Evolutionary conservation across 495 filamentous ascomycete genomes (phyloP).

Genomic region (Lasiosphaeria miniovina): DNA sequence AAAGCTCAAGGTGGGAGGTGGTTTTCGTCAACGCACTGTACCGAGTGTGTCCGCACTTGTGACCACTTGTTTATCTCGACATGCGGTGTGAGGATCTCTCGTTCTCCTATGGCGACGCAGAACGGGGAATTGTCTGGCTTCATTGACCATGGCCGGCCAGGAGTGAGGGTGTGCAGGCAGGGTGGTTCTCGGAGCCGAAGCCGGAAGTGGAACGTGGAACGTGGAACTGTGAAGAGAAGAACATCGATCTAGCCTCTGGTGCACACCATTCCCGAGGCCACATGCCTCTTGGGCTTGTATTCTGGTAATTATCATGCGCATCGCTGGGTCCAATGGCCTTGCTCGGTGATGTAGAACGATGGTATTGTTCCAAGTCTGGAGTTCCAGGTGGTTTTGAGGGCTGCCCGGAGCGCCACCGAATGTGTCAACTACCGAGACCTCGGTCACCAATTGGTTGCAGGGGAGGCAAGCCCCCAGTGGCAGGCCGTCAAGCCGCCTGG

Average conservation of each 20-base stretch:
- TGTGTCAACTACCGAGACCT: conserved; percentile 8
- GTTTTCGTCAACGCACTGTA: too few species aligned
- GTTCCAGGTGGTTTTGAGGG: background rate
- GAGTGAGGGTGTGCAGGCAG: too few species aligned
- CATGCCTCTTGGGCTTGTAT: conserved; percentile 5
- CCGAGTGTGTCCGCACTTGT: too few species aligned
- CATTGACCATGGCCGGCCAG: too few species aligned
- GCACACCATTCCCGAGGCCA: conserved; percentile 1
- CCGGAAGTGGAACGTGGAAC: background rate
- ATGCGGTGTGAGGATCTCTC: too few species aligned
- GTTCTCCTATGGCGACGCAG: too few species aligned
- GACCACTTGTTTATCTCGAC: too few species aligned
- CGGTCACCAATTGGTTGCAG: conserved; percentile 13
- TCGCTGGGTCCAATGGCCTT: conserved; percentile 9
- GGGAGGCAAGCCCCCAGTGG: background rate
- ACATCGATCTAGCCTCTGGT: background rate
- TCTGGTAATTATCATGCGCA: conserved; percentile 7
- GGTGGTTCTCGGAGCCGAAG: background rate
- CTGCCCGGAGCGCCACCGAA: conserved; percentile 11
- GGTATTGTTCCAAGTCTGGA: background rate
- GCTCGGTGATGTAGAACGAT: background rate
- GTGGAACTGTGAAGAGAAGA: background rate
- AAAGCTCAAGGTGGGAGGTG: too few species aligned
- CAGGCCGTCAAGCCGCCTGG: background rate
- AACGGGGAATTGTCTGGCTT: too few species aligned